Evolutionary conservation across 495 filamentous ascomycete genomes (phyloP).

Genomic region (Aspergillus bertholletiae): DNA sequence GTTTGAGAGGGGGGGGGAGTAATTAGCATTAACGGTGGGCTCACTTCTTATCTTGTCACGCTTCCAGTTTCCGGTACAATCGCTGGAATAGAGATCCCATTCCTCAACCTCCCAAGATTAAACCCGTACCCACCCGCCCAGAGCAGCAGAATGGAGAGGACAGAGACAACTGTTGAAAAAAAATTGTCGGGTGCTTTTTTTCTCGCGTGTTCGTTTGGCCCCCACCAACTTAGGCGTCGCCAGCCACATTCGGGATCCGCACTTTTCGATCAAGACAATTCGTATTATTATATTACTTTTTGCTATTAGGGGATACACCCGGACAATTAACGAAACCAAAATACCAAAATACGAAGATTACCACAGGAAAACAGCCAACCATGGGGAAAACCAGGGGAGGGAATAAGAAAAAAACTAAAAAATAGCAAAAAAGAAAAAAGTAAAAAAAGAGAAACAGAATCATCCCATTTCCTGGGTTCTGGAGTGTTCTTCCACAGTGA

Average conservation of each 20-base stretch:
- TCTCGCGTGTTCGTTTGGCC: constrained; percentile 6
- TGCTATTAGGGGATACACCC: neutral
- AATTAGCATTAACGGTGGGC: too few relatives aligned
- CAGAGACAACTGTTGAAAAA: too few relatives aligned
- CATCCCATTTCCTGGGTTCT: neutral
- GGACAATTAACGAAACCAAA: neutral
- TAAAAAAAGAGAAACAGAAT: neutral
- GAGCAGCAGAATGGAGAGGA: too few relatives aligned
- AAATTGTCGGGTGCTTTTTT: neutral
- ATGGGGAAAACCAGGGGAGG: neutral
- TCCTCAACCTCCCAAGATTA: too few relatives aligned
- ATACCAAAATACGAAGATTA: neutral
- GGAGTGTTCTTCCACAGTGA: neutral
- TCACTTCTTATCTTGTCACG: too few relatives aligned
- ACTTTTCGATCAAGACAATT: neutral
- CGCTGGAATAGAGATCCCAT: too few relatives aligned
- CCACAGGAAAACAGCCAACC: neutral
- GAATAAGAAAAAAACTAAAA: neutral
- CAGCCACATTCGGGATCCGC: constrained; percentile 13
- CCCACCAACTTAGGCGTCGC: constrained; percentile 11
- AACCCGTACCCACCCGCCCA: too few relatives aligned
- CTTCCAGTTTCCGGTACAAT: too few relatives aligned
- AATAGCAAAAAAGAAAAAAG: neutral
- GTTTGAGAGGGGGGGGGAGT: too few relatives aligned
- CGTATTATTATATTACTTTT: constrained; percentile 1